Evolutionary conservation across 2,329 filamentous ascomycete species (phyloP), one percentile per base, ranked within the genome.

Genomic region (Xylariaceae sp.): DNA sequence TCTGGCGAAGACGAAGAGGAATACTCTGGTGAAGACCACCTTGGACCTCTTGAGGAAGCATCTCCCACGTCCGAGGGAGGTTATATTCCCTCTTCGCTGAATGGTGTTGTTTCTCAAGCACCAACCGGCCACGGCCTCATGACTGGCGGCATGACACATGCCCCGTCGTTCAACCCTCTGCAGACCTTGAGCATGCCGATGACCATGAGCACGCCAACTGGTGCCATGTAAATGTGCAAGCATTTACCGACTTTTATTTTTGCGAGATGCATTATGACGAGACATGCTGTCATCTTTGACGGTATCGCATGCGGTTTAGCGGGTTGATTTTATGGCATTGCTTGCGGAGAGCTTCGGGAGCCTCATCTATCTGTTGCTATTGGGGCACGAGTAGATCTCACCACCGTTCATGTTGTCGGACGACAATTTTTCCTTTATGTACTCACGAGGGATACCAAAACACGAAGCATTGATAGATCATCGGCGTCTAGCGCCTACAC

Each of bases 1-100:
- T 85, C 85, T 30, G 89, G 91, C 43, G 89, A 95, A 54, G 89
- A 94, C 34, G 81, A 91, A 53, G 89, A 95, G 58, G 87, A 93
- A 41, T 83, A 75, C 54, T 83, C 80, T 28, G 88, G 91, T 46
- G 89, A 94, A 51, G 87, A 93, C 53, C 86, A 90, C 22, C 81
- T 91, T 41, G 85, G 85, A 39, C 84, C 87, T 30, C 77, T 90
- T 19, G 87, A 89, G 49, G 86, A 90, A 50, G 81, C 85, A 15
- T 89, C 86, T 11, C 85, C 87, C 13, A 81, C 77, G 36, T 87
- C 84, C 0, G 81, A 86, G 50, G 71, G 74, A 50, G 79, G 79
- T 41, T 87, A 85, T 60, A 63, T 77, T 34, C 63, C 74, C 4
- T 60, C 67, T 4, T 76, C 76, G 1, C 64, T 83, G 11, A 73